phyloP scores from a whole-genome alignment of 257 asterid species.

The Fraxinus anomala region DNA sequence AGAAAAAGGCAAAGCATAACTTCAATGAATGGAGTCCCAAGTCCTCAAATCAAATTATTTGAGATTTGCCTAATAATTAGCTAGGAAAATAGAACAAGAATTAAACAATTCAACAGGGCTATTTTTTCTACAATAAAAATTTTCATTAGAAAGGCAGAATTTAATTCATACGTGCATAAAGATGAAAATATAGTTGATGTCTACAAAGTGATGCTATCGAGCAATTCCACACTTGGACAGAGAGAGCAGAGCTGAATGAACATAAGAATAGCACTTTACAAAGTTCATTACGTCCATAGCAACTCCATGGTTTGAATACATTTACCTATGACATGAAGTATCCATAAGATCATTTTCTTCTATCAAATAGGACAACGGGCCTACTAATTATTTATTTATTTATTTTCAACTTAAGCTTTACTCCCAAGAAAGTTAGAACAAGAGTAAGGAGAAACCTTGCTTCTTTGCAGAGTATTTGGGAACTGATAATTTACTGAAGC shows the following conservation, averaged over 20 bases:
- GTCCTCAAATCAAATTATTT: not conserved
- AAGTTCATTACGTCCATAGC: not conserved
- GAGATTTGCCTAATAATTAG: not conserved
- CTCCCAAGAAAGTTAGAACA: constrained; percentile 3
- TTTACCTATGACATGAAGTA: not conserved
- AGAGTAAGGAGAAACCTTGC: not conserved
- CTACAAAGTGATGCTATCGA: not conserved
- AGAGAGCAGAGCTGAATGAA: not conserved
- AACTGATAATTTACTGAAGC: not conserved
- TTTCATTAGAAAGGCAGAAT: not conserved
- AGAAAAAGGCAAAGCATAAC: not conserved
- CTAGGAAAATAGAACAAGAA: not conserved
- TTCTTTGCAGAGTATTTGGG: not conserved
- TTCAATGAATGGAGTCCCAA: not conserved
- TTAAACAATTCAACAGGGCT: not conserved
- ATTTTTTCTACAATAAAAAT: not conserved
- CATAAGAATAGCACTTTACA: not conserved
- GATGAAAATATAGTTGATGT: not conserved
- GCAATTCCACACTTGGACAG: not conserved
- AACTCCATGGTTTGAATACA: not conserved
- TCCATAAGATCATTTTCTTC: not conserved
- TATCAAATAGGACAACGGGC: not conserved
- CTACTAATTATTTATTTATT: not conserved
- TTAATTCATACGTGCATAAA: not conserved
- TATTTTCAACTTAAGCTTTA: not conserved